A percentile compares a stretch with the other conserved stretches of the same genome.
phyloP scores from a whole-genome alignment of 2,329 filamentous ascomycete genomes.

The Escovopsis sp. region DNA sequence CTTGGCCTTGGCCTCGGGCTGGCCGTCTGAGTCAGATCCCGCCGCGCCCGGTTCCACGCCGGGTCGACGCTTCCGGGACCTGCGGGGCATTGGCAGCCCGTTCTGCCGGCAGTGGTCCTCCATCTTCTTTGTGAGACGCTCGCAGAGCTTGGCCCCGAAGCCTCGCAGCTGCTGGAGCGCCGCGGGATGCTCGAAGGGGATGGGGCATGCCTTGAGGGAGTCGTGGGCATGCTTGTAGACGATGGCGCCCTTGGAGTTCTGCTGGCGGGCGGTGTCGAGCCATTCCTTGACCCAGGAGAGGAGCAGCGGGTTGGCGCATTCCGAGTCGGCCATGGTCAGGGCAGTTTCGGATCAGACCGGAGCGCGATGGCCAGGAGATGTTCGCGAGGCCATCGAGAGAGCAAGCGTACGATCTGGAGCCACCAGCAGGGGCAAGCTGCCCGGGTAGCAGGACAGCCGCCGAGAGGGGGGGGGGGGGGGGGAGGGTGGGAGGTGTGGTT shows the following conservation, averaged over 20 bases:
- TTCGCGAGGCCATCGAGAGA: neutral
- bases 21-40: constrained; percentile 16
- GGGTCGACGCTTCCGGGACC: constrained; percentile 28
- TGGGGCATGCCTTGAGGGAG: constrained; percentile 59
- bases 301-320: constrained; percentile 54
- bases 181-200: constrained; percentile 55
- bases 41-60: constrained; percentile 10
- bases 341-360: too few species aligned
- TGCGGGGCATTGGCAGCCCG: constrained; percentile 51
- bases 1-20: constrained; percentile 30
- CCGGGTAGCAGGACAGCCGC: too few species aligned
- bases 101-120: constrained; percentile 48
- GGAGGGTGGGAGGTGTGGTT: too few species aligned
- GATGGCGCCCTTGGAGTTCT: constrained; percentile 54
- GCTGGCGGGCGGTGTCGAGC: constrained; percentile 53
- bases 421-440: too few species aligned
- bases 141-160: constrained; percentile 56
- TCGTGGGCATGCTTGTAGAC: constrained; percentile 64
- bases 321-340: constrained; percentile 14
- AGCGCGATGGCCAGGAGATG: too few species aligned
- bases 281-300: constrained; percentile 64
- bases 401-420: too few species aligned
- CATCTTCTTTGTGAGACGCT: constrained; percentile 47
- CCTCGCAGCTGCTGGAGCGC: constrained; percentile 59
- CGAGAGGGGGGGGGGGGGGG: too few species aligned